Evolutionary conservation across 371 early-diverging fungal species (phyloP), one percentile per base, ranked within the genome.

Genomic region (Paraphysoderma sedebokerense): DNA sequence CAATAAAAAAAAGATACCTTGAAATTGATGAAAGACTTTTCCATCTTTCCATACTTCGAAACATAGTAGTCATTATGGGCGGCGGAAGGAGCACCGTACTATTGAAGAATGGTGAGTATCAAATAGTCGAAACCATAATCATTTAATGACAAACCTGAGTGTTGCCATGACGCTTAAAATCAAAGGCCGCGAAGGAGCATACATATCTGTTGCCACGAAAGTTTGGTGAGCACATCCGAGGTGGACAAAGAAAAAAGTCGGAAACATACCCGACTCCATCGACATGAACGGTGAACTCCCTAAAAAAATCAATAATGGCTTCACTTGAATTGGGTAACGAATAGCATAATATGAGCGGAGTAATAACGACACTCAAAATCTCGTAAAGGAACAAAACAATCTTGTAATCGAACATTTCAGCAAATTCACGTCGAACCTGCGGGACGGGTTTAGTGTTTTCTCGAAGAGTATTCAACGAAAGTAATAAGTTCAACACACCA

Each of bases 21-120:
- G 62, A 97, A 97, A 48, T 82, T 85, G 47, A 97, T 38, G 52
- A 97, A 85, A 12, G 88, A 87, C 63, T 84, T 83, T 58, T 95
- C 96, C 93, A 97, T 91, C 62, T 97, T 97, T 30, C 87, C 92
- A 38, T 87, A 75, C 33, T 86, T 83, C 6, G 87, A 82, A 13
- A 77, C 49, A 49, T 67, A 67, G 28, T 79, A 70, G 8, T 72
- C 78, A 42, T 74, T 74, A 4, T 67, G 60, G 0, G 62, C 64
- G 3, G 69, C 63, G 2, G 68, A 64, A 1, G 81, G 84, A 0
- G 83, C 88, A 0, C 87, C 85, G 52, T 85, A 86, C 60, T 68
- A 50, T 11, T 38, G 5, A 39, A 55, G 27, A 27, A n/a, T n/a
- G 6, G 7, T 27, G 24, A 50, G 8, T 32, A 51, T 3, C 19